These are phyloP conservation scores for Podospora fimiseda DNA, from an alignment of 495 filamentous ascomycete species.

Conservation along the genomic window DNA sequence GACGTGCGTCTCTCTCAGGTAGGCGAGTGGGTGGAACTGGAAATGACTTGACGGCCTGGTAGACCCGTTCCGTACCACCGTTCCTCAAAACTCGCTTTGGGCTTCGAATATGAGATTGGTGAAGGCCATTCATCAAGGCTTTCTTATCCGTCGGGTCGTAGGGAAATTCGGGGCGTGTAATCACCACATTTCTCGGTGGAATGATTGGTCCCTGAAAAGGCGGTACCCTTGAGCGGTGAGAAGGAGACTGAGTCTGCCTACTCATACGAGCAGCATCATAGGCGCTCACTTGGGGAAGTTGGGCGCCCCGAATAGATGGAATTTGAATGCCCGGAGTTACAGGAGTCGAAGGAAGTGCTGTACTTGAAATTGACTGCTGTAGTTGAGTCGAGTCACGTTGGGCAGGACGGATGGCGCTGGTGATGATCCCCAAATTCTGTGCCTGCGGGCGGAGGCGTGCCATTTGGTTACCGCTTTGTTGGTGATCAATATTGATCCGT, in stretches of 20 bases:
- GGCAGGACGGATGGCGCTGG: no score
- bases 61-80: slow-evolving; percentile 31
- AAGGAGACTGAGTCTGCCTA: slow-evolving; percentile 12
- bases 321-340: no score
- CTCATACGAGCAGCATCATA: not conserved
- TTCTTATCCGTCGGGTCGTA: slow-evolving; percentile 36
- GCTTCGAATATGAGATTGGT: slow-evolving; percentile 52
- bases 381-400: no score
- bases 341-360: no score
- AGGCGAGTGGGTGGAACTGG: slow-evolving; percentile 34
- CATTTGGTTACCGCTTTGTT: no score
- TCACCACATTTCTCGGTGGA: slow-evolving; percentile 10
- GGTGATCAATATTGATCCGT: not conserved
- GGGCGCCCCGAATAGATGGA: no score
- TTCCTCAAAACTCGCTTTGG: slow-evolving; percentile 38
- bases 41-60: slow-evolving; percentile 43
- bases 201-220: slow-evolving; percentile 10
- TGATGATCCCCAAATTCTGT: no score
- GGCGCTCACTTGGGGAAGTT: no score
- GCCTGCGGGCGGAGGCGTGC: no score
- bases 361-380: no score
- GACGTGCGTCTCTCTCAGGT: slow-evolving; percentile 19
- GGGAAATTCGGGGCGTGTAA: slow-evolving; percentile 28
- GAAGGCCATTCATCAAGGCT: slow-evolving; percentile 44
- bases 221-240: slow-evolving; percentile 2